phyloP scores from a whole-genome alignment of 148 eudicot genomes.

The Cornus suecica region DNA sequence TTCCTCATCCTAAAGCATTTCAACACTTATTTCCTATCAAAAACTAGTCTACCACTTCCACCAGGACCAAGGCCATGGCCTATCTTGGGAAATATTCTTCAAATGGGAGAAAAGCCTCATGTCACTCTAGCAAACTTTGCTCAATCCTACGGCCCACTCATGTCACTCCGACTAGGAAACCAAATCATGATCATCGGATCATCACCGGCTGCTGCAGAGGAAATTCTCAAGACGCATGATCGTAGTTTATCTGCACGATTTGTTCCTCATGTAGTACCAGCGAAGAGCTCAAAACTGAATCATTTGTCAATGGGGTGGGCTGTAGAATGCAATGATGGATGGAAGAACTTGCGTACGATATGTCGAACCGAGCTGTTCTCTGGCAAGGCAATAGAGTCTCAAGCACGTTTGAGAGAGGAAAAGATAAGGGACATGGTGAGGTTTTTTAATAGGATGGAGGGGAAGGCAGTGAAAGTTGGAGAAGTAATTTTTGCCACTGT shows the following conservation, averaged over 20 bases:
- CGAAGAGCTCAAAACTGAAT: neutral
- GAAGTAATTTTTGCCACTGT: neutral
- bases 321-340: neutral
- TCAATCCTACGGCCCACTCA: neutral
- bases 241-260: neutral
- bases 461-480: neutral
- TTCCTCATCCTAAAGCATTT: neutral
- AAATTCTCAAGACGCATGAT: constrained; percentile 1
- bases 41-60: neutral
- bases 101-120: constrained; percentile 2
- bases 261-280: neutral
- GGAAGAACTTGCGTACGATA: neutral
- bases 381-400: neutral
- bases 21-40: neutral
- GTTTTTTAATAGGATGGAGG: neutral
- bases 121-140: neutral
- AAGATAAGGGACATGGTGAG: neutral
- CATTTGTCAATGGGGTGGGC: neutral
- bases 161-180: neutral
- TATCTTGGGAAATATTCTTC: neutral
- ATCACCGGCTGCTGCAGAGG: neutral
- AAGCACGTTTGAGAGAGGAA: neutral
- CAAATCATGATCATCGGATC: neutral
- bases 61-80: neutral
- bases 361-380: neutral